Evolutionary conservation across 441 rosid species (phyloP).

Genomic region (Metrosideros polymorpha): DNA sequence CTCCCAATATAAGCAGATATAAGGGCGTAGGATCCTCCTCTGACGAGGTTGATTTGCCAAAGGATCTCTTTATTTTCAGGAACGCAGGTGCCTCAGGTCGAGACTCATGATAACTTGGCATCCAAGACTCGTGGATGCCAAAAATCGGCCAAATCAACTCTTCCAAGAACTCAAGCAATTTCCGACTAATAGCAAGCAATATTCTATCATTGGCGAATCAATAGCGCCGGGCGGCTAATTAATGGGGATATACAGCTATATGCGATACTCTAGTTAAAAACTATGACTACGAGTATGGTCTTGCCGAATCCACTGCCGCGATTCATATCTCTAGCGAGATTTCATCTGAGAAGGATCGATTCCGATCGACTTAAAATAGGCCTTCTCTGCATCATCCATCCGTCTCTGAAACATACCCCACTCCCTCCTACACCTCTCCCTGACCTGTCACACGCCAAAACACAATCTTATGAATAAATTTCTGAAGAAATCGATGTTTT

Average conservation of each 20-base stretch:
- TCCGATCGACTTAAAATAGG: slow-evolving; percentile 32
- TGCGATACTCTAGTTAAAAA: slow-evolving; percentile 2
- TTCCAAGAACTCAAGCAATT: background rate
- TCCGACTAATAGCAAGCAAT: background rate
- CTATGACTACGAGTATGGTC: background rate
- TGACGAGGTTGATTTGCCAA: background rate
- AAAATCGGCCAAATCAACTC: background rate
- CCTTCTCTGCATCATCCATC: slow-evolving; percentile 54
- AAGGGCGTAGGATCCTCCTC: background rate
- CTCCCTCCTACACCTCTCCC: slow-evolving; percentile 82
- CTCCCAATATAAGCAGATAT: background rate
- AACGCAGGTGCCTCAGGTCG: background rate
- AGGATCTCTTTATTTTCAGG: background rate
- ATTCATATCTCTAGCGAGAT: slow-evolving; percentile 11
- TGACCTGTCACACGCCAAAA: slow-evolving; percentile 43
- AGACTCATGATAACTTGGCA: background rate
- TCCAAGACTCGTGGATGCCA: background rate
- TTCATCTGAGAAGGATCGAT: slow-evolving; percentile 28
- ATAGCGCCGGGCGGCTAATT: background rate
- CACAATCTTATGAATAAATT: background rate
- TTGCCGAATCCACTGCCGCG: slow-evolving; percentile 9
- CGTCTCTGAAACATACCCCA: slow-evolving; percentile 78
- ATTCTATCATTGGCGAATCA: background rate
- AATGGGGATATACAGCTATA: slow-evolving; percentile 6
- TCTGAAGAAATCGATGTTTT: background rate